These are phyloP conservation scores for Pyrenophora tritici-repentis DNA, from an alignment of 2,329 filamentous ascomycete genomes.

Conservation along the genomic window DNA sequence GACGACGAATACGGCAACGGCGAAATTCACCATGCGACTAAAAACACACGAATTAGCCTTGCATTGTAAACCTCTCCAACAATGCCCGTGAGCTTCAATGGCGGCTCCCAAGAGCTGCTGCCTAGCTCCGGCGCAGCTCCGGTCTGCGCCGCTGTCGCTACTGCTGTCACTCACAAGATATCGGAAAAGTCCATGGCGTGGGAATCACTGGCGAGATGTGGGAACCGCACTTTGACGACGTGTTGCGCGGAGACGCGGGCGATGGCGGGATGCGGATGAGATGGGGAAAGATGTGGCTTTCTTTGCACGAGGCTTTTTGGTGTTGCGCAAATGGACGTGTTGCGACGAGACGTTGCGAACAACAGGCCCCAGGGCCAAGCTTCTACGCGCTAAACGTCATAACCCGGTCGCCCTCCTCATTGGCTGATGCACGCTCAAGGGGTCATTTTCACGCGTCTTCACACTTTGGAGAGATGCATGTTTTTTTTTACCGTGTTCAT, in stretches of 20 bases:
- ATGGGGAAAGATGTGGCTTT: conserved; percentile 8
- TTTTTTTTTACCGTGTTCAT: too few relatives aligned
- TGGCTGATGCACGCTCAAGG: conserved; percentile 10
- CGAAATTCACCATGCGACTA: conserved; percentile 94
- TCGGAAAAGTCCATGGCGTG: conserved; percentile 84
- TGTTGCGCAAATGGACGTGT: conserved; percentile 18
- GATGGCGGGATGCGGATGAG: conserved; percentile 6
- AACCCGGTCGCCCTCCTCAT: conserved; percentile 7
- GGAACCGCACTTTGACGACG: conserved; percentile 41
- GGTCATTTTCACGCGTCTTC: background rate
- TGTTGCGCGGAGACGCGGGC: conserved; percentile 2
- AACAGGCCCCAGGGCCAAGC: conserved; percentile 3
- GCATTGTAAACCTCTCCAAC: background rate
- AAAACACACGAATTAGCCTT: conserved; percentile 21
- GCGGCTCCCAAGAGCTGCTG: conserved; percentile 14
- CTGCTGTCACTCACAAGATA: conserved; percentile 71
- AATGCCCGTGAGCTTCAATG: conserved; percentile 5
- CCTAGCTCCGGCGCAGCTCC: conserved; percentile 27
- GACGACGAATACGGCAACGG: conserved; percentile 82
- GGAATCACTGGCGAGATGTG: conserved; percentile 35
- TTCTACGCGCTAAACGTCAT: conserved; percentile 16
- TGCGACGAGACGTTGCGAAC: conserved; percentile 13
- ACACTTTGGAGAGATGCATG: too few relatives aligned
- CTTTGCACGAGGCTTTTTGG: background rate
- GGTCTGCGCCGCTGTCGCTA: conserved; percentile 1